Evolutionary conservation across 306 rosid species (phyloP).

Genomic region (Spatholobus suberectus): DNA sequence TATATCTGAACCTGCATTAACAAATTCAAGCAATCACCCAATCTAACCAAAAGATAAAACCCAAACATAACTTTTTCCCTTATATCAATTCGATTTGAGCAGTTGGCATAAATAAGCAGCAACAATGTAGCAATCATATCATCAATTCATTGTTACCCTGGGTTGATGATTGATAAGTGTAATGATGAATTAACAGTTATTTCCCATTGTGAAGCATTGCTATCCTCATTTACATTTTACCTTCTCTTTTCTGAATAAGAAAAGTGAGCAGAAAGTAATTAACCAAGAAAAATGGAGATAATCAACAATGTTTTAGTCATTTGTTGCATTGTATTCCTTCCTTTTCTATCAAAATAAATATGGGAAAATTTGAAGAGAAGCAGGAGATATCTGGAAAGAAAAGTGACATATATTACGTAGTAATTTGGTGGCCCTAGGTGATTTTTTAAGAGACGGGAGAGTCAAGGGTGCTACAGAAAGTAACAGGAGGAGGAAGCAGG

Average conservation of each 20-base stretch:
- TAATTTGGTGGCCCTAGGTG: not conserved
- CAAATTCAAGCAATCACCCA: not conserved
- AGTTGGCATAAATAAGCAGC: not conserved
- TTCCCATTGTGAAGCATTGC: not conserved
- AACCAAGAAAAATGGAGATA: not conserved
- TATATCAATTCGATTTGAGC: not conserved
- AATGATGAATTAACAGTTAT: slow-evolving; percentile 22
- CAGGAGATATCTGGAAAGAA: not conserved
- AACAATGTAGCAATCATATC: slow-evolving; percentile 11
- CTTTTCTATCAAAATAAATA: not conserved
- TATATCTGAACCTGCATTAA: not conserved
- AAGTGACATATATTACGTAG: not conserved
- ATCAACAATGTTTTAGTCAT: not conserved
- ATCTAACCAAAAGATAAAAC: not conserved
- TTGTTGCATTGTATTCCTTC: not conserved
- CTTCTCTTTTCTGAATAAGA: not conserved
- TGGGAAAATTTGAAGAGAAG: not conserved
- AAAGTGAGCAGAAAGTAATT: not conserved
- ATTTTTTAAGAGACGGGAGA: not conserved
- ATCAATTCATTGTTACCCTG: not conserved
- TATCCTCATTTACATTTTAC: not conserved
- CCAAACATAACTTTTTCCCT: not conserved
- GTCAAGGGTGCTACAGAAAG: not conserved
- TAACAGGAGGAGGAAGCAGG: not conserved
- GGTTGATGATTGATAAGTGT: not conserved